A percentile compares a stretch with the other conserved stretches of the same genome.
These are phyloP conservation scores for Debaryomyces tyrocola DNA, from an alignment of 805 yeast genomes.

Conservation along the genomic window DNA sequence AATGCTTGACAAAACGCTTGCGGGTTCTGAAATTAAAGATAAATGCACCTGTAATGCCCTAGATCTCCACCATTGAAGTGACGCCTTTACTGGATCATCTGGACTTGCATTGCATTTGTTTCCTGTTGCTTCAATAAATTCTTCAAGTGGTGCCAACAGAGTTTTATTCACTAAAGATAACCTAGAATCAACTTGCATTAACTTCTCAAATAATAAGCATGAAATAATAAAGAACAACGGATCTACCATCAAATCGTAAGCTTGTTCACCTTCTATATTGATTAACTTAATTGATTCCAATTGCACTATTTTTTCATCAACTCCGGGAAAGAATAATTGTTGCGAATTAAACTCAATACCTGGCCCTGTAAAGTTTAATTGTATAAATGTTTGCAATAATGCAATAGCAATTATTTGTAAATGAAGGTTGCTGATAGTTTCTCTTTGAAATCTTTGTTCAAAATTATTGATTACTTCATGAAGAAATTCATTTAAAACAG, in stretches of 20 bases:
- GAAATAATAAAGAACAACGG: slow-evolving; percentile 36
- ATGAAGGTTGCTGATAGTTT: slow-evolving; percentile 14
- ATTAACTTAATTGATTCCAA: slow-evolving; percentile 41
- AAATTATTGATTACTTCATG: slow-evolving; percentile 10
- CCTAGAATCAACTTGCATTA: slow-evolving; percentile 38
- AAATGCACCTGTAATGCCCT: slow-evolving; percentile 65
- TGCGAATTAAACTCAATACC: slow-evolving; percentile 40
- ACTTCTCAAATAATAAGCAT: slow-evolving; percentile 30
- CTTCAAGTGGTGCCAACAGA: slow-evolving; percentile 23
- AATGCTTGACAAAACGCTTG: slow-evolving; percentile 47
- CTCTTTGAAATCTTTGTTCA: slow-evolving; percentile 8
- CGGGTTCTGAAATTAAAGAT: slow-evolving; percentile 63
- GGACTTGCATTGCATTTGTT: neutral
- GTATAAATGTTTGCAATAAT: slow-evolving; percentile 66
- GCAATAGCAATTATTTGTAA: slow-evolving; percentile 53
- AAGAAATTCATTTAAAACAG: slow-evolving; percentile 16
- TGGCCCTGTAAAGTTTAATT: slow-evolving; percentile 85
- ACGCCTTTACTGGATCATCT: slow-evolving; percentile 41
- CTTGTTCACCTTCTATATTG: slow-evolving; percentile 64
- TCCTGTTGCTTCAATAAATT: slow-evolving; percentile 16
- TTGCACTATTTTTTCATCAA: slow-evolving; percentile 18
- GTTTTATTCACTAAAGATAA: slow-evolving; percentile 43
- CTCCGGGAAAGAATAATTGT: slow-evolving; percentile 27
- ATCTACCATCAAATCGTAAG: slow-evolving; percentile 52
- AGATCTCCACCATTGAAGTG: slow-evolving; percentile 73